Evolutionary conservation across 805 yeast species (phyloP).

Genomic region (Torulaspora franciscae): DNA sequence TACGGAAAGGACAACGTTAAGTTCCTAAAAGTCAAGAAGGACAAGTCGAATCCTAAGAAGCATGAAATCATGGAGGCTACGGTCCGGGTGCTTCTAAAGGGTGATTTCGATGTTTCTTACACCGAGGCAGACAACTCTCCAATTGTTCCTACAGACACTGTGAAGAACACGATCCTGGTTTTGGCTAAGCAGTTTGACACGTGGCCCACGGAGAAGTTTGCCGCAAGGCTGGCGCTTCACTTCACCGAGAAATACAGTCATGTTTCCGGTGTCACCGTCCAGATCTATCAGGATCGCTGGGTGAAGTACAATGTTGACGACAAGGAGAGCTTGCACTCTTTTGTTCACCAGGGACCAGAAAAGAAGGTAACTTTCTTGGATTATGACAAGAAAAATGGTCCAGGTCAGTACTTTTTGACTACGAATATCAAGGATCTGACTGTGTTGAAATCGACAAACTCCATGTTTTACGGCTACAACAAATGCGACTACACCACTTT

Average conservation of each 20-base stretch:
- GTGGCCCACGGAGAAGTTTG: slow-evolving; percentile 89
- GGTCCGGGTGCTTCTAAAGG: slow-evolving; percentile 68
- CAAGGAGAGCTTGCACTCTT: slow-evolving; percentile 74
- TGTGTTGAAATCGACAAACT: slow-evolving; percentile 84
- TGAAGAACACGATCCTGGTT: slow-evolving; percentile 79
- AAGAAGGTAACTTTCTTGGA: slow-evolving; percentile 56
- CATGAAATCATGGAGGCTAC: slow-evolving; percentile 87
- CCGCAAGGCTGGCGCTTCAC: slow-evolving; percentile 77
- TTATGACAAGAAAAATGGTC: slow-evolving; percentile 46
- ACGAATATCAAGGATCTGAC: slow-evolving; percentile 75
- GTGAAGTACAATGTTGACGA: slow-evolving; percentile 70
- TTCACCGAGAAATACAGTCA: slow-evolving; percentile 73
- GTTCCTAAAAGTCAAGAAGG: slow-evolving; percentile 81
- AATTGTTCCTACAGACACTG: slow-evolving; percentile 93
- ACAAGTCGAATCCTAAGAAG: slow-evolving; percentile 60
- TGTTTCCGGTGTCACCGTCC: slow-evolving; percentile 64
- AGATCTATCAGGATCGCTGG: slow-evolving; percentile 75
- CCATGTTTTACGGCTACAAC: slow-evolving; percentile 86
- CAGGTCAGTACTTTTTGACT: slow-evolving; percentile 46
- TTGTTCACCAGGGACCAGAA: slow-evolving; percentile 80
- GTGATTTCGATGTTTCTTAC: slow-evolving; percentile 74
- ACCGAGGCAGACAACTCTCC: slow-evolving; percentile 83
- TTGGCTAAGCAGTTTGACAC: slow-evolving; percentile 79
- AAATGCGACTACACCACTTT: slow-evolving; percentile 85
- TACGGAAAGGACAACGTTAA: slow-evolving; percentile 94